Evolutionary conservation across 352 stramenopile genomes (phyloP), one percentile per base, ranked within the genome.

Genomic region (Blastocystis sp.): DNA sequence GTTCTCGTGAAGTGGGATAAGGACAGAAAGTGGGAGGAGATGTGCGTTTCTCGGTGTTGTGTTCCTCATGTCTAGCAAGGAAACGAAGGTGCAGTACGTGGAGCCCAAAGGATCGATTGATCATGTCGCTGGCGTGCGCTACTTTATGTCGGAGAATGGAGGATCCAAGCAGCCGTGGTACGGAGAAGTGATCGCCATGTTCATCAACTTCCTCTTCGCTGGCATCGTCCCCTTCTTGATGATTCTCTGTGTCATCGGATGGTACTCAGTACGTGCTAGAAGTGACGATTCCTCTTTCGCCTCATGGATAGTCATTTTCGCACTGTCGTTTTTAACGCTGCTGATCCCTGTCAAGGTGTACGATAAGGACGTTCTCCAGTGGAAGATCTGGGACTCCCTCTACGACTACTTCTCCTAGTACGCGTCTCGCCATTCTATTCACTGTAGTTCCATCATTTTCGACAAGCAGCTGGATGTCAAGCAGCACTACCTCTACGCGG

Each of bases 391-490:
- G 74, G 33, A 85, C 55, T 67, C 41, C 16, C 51, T 85, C 33
- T 85, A 51, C 51, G 74, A 85, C 51, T 85, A 85, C 29, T 85
- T 85, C 31, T 85, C 74, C 16, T 85, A 69, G 74, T 85, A 60
- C 9, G 24, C 31, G 41, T 51, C 29, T 60, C 31, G 26, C 31
- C n/a, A 35, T n/a, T 85, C 24, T 24, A 4, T 63, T 50, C 9
- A 26, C 9, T 29, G 2, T 45, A 85, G 74, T 31, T 85, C 74
- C n/a, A 85, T 85, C 29, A 67, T 85, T 69, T 85, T 85, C 60
- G 74, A 85, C 50, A 31, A 45, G 9, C 12, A 66, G 33, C 41
- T 85, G 4, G 74, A 85, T 45, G 21, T 26, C 51, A 66, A 69
- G 33, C 24, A 62, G 51, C 31, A 85, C 19, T 85, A 85, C 29